phyloP scores from a whole-genome alignment of 2,329 filamentous ascomycete species.

The Sordariomycetes sp. region DNA sequence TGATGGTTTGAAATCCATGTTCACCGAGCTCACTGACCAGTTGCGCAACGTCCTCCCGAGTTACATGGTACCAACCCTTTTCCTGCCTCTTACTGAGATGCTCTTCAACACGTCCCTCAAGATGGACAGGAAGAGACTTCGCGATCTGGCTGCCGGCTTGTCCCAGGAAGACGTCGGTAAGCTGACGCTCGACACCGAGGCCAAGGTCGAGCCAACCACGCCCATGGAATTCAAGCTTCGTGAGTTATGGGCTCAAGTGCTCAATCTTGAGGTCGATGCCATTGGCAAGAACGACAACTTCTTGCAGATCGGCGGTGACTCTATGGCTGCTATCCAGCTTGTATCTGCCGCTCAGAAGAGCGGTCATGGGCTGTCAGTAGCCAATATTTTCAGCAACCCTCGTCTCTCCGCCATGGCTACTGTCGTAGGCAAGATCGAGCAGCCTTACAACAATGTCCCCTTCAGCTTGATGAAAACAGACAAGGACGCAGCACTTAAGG shows the following conservation, averaged over 20 bases:
- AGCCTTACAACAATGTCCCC: background rate
- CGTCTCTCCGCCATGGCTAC: background rate
- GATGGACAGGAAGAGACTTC: constrained; percentile 7
- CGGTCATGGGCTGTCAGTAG: background rate
- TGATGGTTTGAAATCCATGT: background rate
- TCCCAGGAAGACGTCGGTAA: background rate
- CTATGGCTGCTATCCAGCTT: constrained; percentile 15
- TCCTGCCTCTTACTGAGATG: constrained; percentile 5
- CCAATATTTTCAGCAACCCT: background rate
- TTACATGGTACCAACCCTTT: constrained; percentile 9
- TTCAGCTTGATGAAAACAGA: background rate
- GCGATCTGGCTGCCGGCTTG: background rate
- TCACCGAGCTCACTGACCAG: background rate
- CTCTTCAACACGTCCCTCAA: constrained; percentile 7
- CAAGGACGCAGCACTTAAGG: no score
- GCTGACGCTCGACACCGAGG: background rate
- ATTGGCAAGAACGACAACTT: constrained; percentile 15
- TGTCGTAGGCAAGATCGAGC: background rate
- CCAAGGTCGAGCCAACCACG: background rate
- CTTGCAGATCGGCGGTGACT: constrained; percentile 31
- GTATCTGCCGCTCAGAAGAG: background rate
- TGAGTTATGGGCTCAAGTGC: constrained; percentile 1
- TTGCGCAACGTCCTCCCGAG: constrained; percentile 3
- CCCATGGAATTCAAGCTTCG: constrained; percentile 1
- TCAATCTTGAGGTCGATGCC: background rate